phyloP scores from a whole-genome alignment of 139 green algal species.

The Chlamydomonas sp. region DNA sequence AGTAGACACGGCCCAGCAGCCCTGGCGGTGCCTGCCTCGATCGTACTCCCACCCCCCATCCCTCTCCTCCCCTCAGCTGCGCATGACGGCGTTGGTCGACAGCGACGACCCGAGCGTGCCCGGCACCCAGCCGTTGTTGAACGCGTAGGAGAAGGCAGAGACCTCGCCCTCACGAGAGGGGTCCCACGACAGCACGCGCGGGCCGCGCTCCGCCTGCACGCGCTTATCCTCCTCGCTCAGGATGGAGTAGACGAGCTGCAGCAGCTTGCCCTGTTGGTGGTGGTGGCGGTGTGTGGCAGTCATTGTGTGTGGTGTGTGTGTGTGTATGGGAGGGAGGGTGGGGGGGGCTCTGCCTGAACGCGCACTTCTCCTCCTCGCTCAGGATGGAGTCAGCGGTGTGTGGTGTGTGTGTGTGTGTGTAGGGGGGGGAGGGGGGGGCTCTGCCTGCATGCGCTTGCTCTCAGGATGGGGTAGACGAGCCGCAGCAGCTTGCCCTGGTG shows the following conservation, averaged over 20 bases:
- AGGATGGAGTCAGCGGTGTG: too few species aligned
- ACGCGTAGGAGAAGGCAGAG: constrained; percentile 41
- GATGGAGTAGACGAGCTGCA: constrained; percentile 31
- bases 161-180: constrained; percentile 31
- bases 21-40: too few species aligned
- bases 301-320: too few species aligned
- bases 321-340: too few species aligned
- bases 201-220: constrained; percentile 22
- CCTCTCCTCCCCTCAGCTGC: constrained; percentile 51
- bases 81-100: constrained; percentile 75
- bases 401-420: too few species aligned
- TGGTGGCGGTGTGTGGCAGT: too few species aligned
- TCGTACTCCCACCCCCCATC: too few species aligned
- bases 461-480: constrained; percentile 31
- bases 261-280: constrained; percentile 31
- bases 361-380: too few species aligned
- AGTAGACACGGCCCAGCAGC: too few species aligned
- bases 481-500: constrained; percentile 30
- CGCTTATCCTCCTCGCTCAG: constrained; percentile 18
- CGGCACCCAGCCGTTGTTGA: constrained; percentile 77
- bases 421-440: constrained; percentile 12
- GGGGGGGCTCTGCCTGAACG: too few species aligned
- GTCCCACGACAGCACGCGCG: constrained; percentile 27
- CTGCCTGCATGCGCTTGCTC: constrained; percentile 16
- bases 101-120: constrained; percentile 58